Evolutionary conservation across 2,329 filamentous ascomycete species (phyloP).

Genomic region (Fusarium sp.): DNA sequence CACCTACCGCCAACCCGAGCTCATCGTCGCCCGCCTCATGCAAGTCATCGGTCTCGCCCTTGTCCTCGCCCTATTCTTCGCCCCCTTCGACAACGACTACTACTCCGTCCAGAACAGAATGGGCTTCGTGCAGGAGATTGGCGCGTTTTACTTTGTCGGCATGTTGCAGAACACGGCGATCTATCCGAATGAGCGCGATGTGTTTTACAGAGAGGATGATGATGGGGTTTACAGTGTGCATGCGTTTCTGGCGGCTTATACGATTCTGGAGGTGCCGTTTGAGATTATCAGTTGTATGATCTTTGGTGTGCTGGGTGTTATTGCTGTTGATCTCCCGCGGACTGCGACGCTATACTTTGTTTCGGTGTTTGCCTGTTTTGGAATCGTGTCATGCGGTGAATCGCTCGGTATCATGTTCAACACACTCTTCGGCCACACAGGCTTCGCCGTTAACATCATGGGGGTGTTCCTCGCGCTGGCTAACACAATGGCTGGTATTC

Average conservation of each 20-base stretch:
- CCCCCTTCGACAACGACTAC: conserved; percentile 76
- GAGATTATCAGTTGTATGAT: conserved; percentile 73
- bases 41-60: conserved; percentile 73
- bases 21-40: conserved; percentile 73
- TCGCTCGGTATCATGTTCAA: conserved; percentile 84
- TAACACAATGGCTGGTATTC: conserved; percentile 75
- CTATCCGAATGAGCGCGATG: conserved; percentile 77
- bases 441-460: conserved; percentile 80
- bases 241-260: conserved; percentile 77
- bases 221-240: conserved; percentile 78
- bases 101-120: conserved; percentile 77
- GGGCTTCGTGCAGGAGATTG: conserved; percentile 78
- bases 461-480: conserved; percentile 76
- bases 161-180: conserved; percentile 84
- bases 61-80: conserved; percentile 75
- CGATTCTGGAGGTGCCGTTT: conserved; percentile 76
- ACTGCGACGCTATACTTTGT: conserved; percentile 74
- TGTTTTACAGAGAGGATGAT: conserved; percentile 81
- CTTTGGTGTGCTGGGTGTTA: conserved; percentile 71
- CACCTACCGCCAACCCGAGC: conserved; percentile 71
- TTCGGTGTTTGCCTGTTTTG: conserved; percentile 75
- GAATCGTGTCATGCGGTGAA: conserved; percentile 79
- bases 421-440: conserved; percentile 77
- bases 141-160: conserved; percentile 77
- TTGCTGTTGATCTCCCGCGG: conserved; percentile 73